Evolutionary conservation across 257 asterid species (phyloP).

Genomic region (Primulina huaijiensis): DNA sequence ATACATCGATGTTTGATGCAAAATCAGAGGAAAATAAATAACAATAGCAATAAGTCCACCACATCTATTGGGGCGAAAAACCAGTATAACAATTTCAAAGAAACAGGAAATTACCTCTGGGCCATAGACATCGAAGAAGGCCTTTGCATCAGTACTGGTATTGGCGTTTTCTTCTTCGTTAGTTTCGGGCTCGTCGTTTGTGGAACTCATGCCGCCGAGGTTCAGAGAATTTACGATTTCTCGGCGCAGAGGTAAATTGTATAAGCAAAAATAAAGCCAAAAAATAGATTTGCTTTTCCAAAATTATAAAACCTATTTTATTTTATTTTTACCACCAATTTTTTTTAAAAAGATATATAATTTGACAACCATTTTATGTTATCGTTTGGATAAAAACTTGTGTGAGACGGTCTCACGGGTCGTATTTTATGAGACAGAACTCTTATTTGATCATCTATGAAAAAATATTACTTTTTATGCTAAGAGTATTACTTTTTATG

Average conservation of each 20-base stretch:
- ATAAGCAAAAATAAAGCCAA: too few relatives aligned
- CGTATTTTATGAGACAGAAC: too few relatives aligned
- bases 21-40: neutral
- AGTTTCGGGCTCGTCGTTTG: slow-evolving; percentile 31
- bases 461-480: too few relatives aligned
- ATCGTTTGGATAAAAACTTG: too few relatives aligned
- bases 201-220: slow-evolving; percentile 37
- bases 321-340: too few relatives aligned
- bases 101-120: slow-evolving; percentile 51
- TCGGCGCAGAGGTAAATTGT: neutral
- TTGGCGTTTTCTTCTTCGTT: slow-evolving; percentile 34
- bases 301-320: too few relatives aligned
- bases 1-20: neutral
- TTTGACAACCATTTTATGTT: too few relatives aligned
- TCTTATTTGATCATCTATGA: too few relatives aligned
- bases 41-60: neutral
- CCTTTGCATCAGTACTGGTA: slow-evolving; percentile 29
- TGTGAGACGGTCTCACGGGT: too few relatives aligned
- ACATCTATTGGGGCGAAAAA: neutral
- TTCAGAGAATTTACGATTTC: neutral
- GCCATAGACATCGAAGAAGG: slow-evolving; percentile 76
- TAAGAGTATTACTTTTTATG: too few relatives aligned
- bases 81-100: neutral
- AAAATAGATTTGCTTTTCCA: too few relatives aligned
- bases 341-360: too few relatives aligned